These are phyloP conservation scores for Sporisorium sorghi DNA, from an alignment of 1,284 basidiomycete genomes.

Conservation along the genomic window DNA sequence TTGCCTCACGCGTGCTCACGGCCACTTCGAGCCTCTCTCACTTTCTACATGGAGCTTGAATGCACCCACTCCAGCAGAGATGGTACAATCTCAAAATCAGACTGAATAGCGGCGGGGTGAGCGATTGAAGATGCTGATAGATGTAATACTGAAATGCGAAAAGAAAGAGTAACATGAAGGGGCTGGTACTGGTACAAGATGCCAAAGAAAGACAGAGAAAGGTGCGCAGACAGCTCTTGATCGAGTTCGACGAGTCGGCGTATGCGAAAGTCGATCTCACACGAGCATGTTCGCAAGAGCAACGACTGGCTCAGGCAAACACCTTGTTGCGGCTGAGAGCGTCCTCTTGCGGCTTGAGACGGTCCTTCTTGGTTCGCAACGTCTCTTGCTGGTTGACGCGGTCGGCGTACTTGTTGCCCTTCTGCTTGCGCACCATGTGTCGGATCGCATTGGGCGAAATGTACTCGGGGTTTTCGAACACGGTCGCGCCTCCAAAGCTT, in stretches of 20 bases:
- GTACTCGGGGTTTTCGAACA: slow-evolving; percentile 97
- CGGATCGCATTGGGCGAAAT: slow-evolving; percentile 86
- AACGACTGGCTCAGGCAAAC: slow-evolving; percentile 75
- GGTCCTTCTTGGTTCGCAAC: slow-evolving; percentile 76
- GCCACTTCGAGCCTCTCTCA: background rate
- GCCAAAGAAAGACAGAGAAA: background rate
- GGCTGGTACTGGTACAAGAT: slow-evolving; percentile 26
- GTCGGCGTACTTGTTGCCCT: slow-evolving; percentile 82
- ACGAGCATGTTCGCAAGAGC: no score
- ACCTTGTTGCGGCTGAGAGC: slow-evolving; percentile 86
- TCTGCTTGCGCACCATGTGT: slow-evolving; percentile 77
- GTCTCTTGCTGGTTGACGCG: slow-evolving; percentile 84
- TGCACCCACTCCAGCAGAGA: background rate
- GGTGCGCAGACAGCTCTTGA: background rate
- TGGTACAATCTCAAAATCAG: background rate
- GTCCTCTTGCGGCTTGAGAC: slow-evolving; percentile 79
- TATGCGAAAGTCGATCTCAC: background rate
- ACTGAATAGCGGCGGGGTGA: background rate
- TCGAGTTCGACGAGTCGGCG: background rate
- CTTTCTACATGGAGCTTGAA: background rate
- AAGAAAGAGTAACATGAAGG: background rate
- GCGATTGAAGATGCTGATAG: slow-evolving; percentile 14
- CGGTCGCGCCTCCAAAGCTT: slow-evolving; percentile 81
- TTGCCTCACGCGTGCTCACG: slow-evolving; percentile 1
- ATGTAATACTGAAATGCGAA: slow-evolving; percentile 13